Percentiles rank a stretch among this genome's conserved stretches.
These are phyloP conservation scores for Chionographis japonica DNA, from an alignment of 106 monocot genomes.

Conservation along the genomic window DNA sequence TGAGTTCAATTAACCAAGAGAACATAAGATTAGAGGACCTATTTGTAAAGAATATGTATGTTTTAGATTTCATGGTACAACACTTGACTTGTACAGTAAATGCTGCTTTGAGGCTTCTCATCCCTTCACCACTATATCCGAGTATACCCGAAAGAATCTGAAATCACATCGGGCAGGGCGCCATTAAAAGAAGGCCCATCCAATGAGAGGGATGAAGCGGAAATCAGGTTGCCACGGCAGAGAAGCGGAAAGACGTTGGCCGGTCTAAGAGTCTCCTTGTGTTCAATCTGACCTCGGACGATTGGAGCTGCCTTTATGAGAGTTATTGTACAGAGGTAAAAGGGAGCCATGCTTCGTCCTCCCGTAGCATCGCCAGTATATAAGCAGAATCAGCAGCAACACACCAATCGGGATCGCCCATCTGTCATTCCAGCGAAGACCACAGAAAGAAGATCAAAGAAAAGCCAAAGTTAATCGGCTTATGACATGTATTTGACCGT, in stretches of 20 bases:
- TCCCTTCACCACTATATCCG: background rate
- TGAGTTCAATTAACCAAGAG: too few relatives aligned
- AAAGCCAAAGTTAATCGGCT: background rate
- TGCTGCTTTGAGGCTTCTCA: background rate
- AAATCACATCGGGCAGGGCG: constrained; percentile 7
- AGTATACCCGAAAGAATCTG: constrained; percentile 6
- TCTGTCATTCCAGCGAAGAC: constrained; percentile 25
- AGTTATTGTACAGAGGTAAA: constrained; percentile 64
- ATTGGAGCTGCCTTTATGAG: constrained; percentile 33
- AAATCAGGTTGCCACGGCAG: background rate
- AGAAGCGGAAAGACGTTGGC: background rate
- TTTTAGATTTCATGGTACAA: too few relatives aligned
- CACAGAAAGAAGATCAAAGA: background rate
- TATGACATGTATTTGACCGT: too few relatives aligned
- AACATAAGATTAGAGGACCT: too few relatives aligned
- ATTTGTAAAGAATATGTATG: too few relatives aligned
- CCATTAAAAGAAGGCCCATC: constrained; percentile 19
- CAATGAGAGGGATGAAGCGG: too few relatives aligned
- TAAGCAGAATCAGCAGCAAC: constrained; percentile 32
- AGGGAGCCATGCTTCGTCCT: constrained; percentile 62
- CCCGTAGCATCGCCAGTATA: constrained; percentile 82
- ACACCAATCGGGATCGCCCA: constrained; percentile 75
- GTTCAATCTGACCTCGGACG: constrained; percentile 73
- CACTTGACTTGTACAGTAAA: background rate
- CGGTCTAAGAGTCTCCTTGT: background rate